A percentile compares a stretch with the other conserved stretches of the same genome.
These are phyloP conservation scores for Gaeumannomyces tritici DNA, from an alignment of 2,329 filamentous ascomycete species.

Conservation along the genomic window DNA sequence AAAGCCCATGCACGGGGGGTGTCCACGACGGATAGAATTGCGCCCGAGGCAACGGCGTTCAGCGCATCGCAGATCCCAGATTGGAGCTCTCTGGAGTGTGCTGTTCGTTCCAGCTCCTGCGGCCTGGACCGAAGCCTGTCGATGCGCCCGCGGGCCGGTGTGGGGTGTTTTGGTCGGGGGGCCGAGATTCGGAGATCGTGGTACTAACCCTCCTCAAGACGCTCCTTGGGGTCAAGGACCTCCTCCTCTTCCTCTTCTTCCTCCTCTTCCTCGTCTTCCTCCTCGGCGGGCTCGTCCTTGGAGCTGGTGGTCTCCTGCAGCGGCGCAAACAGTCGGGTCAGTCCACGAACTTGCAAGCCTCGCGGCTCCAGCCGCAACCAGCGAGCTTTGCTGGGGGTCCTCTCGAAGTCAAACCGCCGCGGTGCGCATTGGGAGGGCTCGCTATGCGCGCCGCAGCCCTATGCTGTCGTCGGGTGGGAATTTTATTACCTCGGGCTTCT, in stretches of 20 bases:
- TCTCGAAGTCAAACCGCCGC: neutral
- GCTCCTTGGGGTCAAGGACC: slow-evolving; percentile 75
- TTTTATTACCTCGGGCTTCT: slow-evolving; percentile 39
- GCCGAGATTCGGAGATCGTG: neutral
- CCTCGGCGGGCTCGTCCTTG: slow-evolving; percentile 17
- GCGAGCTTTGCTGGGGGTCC: neutral
- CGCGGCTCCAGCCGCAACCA: neutral
- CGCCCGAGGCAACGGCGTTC: no score
- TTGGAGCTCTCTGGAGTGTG: neutral
- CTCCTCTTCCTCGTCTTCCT: slow-evolving; percentile 67
- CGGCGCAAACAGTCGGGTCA: neutral
- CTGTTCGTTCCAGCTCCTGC: neutral
- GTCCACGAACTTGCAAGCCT: neutral
- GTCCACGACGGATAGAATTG: neutral
- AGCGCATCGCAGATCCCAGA: neutral
- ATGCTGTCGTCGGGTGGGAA: neutral
- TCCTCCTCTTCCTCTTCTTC: slow-evolving; percentile 81
- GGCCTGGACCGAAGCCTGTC: neutral
- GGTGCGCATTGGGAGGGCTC: neutral
- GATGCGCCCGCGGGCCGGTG: neutral
- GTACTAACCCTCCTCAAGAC: slow-evolving; percentile 71
- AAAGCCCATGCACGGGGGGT: neutral
- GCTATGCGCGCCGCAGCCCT: no score
- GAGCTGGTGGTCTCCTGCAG: neutral
- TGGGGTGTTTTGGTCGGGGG: neutral